These are phyloP conservation scores for Teunomyces tritomae DNA, from an alignment of 805 yeast genomes.

Conservation along the genomic window DNA sequence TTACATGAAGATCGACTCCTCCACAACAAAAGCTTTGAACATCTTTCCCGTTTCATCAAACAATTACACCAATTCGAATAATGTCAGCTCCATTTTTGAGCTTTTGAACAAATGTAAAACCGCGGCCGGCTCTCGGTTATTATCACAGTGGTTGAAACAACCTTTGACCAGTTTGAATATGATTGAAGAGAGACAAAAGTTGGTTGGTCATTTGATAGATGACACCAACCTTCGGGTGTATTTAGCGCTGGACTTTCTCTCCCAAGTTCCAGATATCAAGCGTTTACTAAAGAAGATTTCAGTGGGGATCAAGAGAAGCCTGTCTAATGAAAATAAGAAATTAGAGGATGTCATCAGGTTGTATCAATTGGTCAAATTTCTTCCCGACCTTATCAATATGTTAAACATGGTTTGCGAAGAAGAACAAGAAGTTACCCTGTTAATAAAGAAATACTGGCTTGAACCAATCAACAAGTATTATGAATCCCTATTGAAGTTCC, in stretches of 20 bases:
- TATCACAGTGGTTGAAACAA: conserved; percentile 95
- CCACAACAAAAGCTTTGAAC: conserved; percentile 86
- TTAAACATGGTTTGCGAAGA: conserved; percentile 45
- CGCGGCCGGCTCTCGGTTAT: conserved; percentile 79
- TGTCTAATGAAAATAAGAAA: conserved; percentile 48
- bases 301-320: conserved; percentile 26
- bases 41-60: conserved; percentile 55
- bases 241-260: conserved; percentile 64
- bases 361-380: conserved; percentile 64
- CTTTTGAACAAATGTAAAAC: conserved; percentile 86
- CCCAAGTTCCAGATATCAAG: conserved; percentile 78
- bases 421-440: conserved; percentile 23
- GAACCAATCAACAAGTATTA: conserved; percentile 50
- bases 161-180: conserved; percentile 69
- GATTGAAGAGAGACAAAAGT: conserved; percentile 64
- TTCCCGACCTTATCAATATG: conserved; percentile 66
- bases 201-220: conserved; percentile 73
- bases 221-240: conserved; percentile 65
- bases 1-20: conserved; percentile 85
- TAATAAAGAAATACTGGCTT: conserved; percentile 55
- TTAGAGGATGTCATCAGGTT: conserved; percentile 88
- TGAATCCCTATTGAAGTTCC: conserved; percentile 59
- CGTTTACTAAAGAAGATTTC: conserved; percentile 67
- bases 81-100: conserved; percentile 64
- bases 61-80: conserved; percentile 6